Evolutionary conservation across 805 yeast genomes (phyloP), one percentile per base, ranked within the genome.

Genomic region (Kuraishia capsulata): DNA sequence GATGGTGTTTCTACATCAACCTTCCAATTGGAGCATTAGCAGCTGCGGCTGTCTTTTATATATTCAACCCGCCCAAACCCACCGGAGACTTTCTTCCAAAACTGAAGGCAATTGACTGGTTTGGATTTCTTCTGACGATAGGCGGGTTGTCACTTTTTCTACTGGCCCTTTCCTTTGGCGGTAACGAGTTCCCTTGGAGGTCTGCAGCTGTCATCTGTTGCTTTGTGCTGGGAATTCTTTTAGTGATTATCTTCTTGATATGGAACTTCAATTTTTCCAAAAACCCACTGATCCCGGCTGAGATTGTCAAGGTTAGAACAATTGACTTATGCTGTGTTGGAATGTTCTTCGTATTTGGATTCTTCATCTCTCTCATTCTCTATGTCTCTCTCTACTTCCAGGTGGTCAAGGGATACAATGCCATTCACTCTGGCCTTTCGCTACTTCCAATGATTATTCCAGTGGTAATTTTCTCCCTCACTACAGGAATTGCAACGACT

Each of bases 1-100:
- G 88, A 49, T 80, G 88, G 86, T 76, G 85, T 47, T 82, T 80
- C 52, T 82, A 75, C 56, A 65, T 82, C 45, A 81, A 81, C 53
- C 54, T 82, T 25, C 85, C 86, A 3, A 55, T 79, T 24, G 82
- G 84, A 14, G 86, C 81, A 1, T 33, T 62, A 1, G 71, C 77
- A 0, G 51, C 64, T 16, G 45, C 47, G 0, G 46, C 64, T 10
- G 47, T 73, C 16, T 36, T 64, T 3, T 40, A 67, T 4, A 60
- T 64, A 14, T 67, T 72, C 51, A 56, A 66, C 26, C 31, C 31
- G 6, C 31, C 31, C 13, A 28, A 14, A 13, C 31, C 31, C 13
- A 6, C 5, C 17, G 31, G 31, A 5, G 14, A 13, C 8, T 11
- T 28, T 5, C 17, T 9, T 6, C 31, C 31, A 11, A 38, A 32